Conservation (phyloP, 2,329 filamentous ascomycete species). For the Fusarium armeniacum region DNA sequence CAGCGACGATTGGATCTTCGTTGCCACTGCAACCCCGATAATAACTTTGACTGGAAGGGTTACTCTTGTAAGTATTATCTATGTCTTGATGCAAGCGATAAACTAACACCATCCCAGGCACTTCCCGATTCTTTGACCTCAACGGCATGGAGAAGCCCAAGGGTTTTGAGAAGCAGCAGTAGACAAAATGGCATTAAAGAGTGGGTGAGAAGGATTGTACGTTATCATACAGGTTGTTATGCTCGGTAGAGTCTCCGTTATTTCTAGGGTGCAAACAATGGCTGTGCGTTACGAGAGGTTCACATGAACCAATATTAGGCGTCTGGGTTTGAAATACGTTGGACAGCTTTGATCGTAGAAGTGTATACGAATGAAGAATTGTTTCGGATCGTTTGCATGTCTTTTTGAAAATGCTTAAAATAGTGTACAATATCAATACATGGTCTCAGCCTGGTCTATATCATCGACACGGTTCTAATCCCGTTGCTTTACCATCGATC, state of each 20-base stretch:
- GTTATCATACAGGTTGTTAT: slow-evolving; percentile 46
- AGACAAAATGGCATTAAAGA: slow-evolving; percentile 42
- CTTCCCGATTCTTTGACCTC: slow-evolving; percentile 85
- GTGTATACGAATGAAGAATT: slow-evolving; percentile 48
- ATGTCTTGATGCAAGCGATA: neutral
- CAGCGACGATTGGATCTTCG: slow-evolving; percentile 85
- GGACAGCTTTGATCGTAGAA: slow-evolving; percentile 50
- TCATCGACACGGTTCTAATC: slow-evolving; percentile 21
- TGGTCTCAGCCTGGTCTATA: slow-evolving; percentile 37
- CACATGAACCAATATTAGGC: slow-evolving; percentile 46
- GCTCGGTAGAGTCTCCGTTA: slow-evolving; percentile 39
- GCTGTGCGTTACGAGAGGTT: slow-evolving; percentile 42
- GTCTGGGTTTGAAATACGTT: slow-evolving; percentile 50
- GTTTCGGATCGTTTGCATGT: slow-evolving; percentile 42
- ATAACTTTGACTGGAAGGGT: slow-evolving; percentile 99
- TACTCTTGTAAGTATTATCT: slow-evolving; percentile 83
- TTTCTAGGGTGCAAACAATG: slow-evolving; percentile 42
- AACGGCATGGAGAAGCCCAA: slow-evolving; percentile 86
- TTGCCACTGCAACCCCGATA: slow-evolving; percentile 93
- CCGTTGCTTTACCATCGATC: slow-evolving; percentile 5
- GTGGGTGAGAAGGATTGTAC: slow-evolving; percentile 35
- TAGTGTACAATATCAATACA: slow-evolving; percentile 51
- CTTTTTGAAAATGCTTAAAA: slow-evolving; percentile 29
- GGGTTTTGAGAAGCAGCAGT: slow-evolving; percentile 82
- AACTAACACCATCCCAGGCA: slow-evolving; percentile 58